Base-by-base conservation (phyloP, 805 yeast species). In the Naumovozyma castellii region DNA sequence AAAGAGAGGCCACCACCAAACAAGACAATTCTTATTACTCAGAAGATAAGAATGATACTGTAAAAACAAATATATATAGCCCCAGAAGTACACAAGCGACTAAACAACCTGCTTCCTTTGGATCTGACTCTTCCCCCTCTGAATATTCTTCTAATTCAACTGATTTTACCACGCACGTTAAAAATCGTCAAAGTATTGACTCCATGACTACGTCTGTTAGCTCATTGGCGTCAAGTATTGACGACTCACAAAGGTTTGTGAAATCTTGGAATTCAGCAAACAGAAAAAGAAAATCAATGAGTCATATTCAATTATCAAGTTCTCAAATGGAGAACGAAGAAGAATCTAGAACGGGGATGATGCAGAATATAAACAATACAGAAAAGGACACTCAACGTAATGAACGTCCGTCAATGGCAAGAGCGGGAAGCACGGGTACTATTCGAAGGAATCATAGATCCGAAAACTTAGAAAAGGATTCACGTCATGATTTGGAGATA, bases 181-280 rank as follows among this genome's bases (percentile, higher is more conserved):
- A 47, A 35, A 54, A 52, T 28, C 49, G 50, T 12, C 45, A 49
- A 22, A 58, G 63, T 37, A 36, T 51, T 22, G 64, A 59, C 19
- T 57, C 64, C 3, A 54, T 57, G 54, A 43, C 55, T 3, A 59
- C 64, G 1, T 58, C 63, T 1, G 57, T 59, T 5, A 53, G 59
- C 22, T 58, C 64, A 5, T 47, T 56, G 47, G 60, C 54, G 3
- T 51, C 54, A 31, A 55, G 54, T 43, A 57, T 59, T 16, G 61
- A 53, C 37, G 64, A 59, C 17, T 55, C 56, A 2, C 59, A 57
- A 38, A 48, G 62, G 22, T 57, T 57, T 46, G 61, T 59, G 4
- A 57, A 58, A 40, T 59, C 64, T 4, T 59, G 64, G 64, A 59
- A 59, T 36, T 58, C 62, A 3, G 47, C 53, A 6, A 54, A 56